Evolutionary conservation across 23 red algal genomes (phyloP).

Genomic region (Gracilaria gracilis): DNA sequence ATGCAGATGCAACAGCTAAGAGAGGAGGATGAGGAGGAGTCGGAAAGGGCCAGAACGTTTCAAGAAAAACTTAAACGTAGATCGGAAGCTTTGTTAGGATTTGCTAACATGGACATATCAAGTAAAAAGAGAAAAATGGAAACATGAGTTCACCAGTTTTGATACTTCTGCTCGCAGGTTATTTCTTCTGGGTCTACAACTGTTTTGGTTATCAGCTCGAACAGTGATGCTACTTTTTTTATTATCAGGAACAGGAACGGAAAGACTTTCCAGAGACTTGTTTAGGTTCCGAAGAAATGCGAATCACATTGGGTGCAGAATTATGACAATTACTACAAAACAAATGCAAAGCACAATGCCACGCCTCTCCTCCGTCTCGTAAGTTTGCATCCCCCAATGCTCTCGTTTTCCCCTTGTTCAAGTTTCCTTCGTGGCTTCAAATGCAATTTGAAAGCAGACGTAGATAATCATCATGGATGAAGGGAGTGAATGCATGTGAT

Average conservation of each 20-base stretch:
- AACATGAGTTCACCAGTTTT: neutral
- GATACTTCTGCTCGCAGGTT: neutral
- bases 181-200: neutral
- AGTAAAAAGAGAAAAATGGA: constrained; percentile 38
- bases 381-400: too few species aligned
- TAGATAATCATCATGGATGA: neutral
- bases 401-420: neutral
- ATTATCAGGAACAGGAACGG: neutral
- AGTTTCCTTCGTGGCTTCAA: neutral
- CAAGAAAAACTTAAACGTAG: constrained; percentile 36
- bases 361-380: neutral
- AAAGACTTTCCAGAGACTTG: neutral
- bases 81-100: constrained; percentile 17
- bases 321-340: neutral
- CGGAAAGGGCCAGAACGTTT: neutral
- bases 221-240: neutral
- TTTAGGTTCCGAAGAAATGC: too few species aligned
- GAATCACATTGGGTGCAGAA: neutral
- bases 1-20: constrained; percentile 8
- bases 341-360: neutral
- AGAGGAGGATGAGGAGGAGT: constrained; percentile 17
- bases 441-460: neutral
- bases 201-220: neutral
- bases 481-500: neutral
- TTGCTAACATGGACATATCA: neutral